These are phyloP conservation scores for Psilocybe mexicana DNA, from an alignment of 1,284 basidiomycete genomes.

Conservation along the genomic window DNA sequence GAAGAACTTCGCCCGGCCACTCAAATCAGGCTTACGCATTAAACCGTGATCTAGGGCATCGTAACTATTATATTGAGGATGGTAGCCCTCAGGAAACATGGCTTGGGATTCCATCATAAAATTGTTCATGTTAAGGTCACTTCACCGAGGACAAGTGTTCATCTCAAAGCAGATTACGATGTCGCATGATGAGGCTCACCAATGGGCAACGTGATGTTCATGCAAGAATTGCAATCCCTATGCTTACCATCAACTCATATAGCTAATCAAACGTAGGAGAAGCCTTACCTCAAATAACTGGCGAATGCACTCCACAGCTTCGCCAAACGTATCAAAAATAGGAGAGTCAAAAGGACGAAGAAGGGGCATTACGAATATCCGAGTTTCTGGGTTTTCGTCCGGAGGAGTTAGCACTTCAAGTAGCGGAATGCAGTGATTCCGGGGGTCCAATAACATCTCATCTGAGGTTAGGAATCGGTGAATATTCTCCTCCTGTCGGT, in stretches of 20 bases:
- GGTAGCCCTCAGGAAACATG: constrained; percentile 31
- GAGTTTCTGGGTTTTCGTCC: constrained; percentile 14
- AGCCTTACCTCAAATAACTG: neutral
- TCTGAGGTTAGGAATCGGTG: constrained; percentile 17
- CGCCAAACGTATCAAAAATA: constrained; percentile 10
- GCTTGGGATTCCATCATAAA: constrained; percentile 35
- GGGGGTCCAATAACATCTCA: constrained; percentile 23
- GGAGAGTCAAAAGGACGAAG: constrained; percentile 18
- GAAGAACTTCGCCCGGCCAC: constrained; percentile 17
- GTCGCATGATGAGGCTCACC: constrained; percentile 24
- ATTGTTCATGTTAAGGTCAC: constrained; percentile 40
- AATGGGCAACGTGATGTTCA: constrained; percentile 36
- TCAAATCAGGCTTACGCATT: constrained; percentile 22
- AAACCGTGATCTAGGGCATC: neutral
- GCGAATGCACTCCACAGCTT: constrained; percentile 4
- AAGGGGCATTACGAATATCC: constrained; percentile 35
- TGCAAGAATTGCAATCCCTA: constrained; percentile 44
- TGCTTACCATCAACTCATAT: neutral
- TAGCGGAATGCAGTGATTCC: constrained; percentile 38
- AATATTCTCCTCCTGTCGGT: constrained; percentile 11
- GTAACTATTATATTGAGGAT: constrained; percentile 19
- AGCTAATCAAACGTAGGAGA: neutral
- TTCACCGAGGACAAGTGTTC: constrained; percentile 15
- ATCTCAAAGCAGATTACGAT: neutral
- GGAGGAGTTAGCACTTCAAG: constrained; percentile 32